phyloP scores from a whole-genome alignment of 1,139 yeast genomes.

The Pichia sp. region DNA sequence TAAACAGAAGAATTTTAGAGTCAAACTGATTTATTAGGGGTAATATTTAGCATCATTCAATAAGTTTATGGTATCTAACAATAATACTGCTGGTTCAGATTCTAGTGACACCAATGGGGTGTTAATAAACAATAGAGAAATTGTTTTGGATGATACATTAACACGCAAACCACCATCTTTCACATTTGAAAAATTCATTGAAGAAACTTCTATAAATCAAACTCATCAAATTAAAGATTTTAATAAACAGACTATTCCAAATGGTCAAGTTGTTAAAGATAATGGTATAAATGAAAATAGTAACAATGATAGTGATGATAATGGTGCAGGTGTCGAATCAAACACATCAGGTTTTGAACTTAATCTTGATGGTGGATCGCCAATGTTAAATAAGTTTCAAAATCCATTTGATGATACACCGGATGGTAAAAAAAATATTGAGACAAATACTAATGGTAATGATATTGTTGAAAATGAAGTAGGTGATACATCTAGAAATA shows the following conservation, averaged over 20 bases:
- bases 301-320: not conserved
- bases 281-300: too few relatives aligned
- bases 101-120: not conserved
- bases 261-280: not conserved
- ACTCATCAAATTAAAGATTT: not conserved
- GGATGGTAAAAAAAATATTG: not conserved
- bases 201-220: not conserved
- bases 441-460: not conserved
- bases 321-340: not conserved
- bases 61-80: not conserved
- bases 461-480: slow-evolving; percentile 2
- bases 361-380: slow-evolving; percentile 17
- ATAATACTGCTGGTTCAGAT: not conserved
- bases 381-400: slow-evolving; percentile 20
- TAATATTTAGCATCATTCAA: not conserved
- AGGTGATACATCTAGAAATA: not conserved
- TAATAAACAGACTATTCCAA: not conserved
- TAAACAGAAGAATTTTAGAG: not conserved
- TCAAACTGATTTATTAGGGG: not conserved
- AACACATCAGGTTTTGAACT: slow-evolving; percentile 2
- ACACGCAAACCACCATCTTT: slow-evolving; percentile 5
- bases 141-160: slow-evolving; percentile 11
- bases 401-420: slow-evolving; percentile 27
- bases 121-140: not conserved
- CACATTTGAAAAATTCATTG: slow-evolving; percentile 9